Percentiles rank a stretch among this genome's conserved stretches.
phyloP scores from a whole-genome alignment of 345 rosid species.

The Anacardium occidentale region DNA sequence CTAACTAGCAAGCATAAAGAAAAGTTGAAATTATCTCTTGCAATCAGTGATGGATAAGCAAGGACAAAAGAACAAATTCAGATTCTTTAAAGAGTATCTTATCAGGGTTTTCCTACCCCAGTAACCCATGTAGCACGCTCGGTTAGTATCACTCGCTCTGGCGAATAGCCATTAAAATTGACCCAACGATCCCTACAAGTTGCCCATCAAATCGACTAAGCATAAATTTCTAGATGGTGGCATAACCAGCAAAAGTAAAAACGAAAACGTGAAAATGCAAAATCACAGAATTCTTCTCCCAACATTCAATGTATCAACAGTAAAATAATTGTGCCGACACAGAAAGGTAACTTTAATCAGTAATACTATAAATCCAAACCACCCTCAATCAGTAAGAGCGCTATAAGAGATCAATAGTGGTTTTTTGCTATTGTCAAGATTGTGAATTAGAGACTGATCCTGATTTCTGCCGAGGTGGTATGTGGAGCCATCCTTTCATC shows the following conservation, averaged over 20 bases:
- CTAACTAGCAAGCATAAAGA: not conserved
- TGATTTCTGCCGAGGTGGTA: slow-evolving; percentile 72
- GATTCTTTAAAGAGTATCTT: too few species aligned
- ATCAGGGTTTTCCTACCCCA: too few species aligned
- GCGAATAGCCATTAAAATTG: too few species aligned
- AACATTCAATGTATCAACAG: not conserved
- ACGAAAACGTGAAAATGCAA: not conserved
- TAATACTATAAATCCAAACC: not conserved
- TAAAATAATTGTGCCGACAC: not conserved
- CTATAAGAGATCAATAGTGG: not conserved
- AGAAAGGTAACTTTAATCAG: not conserved
- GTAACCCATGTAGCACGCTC: not conserved
- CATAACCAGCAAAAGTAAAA: not conserved
- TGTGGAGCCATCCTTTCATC: slow-evolving; percentile 85
- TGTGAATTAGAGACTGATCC: slow-evolving; percentile 33
- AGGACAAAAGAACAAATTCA: too few species aligned
- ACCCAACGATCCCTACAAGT: too few species aligned
- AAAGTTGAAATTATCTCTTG: not conserved
- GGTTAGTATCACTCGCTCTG: not conserved
- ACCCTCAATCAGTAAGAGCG: not conserved
- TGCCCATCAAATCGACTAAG: too few species aligned
- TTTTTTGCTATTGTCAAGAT: not conserved
- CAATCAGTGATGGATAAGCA: too few species aligned
- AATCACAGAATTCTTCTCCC: not conserved
- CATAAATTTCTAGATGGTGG: too few species aligned